Evolutionary conservation across 1,284 basidiomycete species (phyloP).

Genomic region (Boletus semigastroideus): DNA sequence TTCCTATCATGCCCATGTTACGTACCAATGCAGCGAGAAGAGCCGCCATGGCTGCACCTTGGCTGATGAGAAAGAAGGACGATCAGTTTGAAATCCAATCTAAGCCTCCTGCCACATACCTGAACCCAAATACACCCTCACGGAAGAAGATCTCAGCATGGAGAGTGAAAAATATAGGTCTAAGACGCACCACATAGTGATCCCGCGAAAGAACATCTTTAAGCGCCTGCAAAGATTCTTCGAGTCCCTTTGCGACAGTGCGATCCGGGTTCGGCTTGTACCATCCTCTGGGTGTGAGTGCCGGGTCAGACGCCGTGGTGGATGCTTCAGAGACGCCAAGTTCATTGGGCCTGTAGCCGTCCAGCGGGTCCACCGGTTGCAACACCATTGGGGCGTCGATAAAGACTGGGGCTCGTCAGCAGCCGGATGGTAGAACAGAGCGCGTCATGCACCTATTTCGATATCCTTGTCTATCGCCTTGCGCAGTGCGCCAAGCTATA

Average conservation of each 20-base stretch:
- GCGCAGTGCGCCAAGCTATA: constrained; percentile 71
- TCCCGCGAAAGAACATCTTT: constrained; percentile 27
- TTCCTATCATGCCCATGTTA: not conserved
- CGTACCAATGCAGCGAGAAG: constrained; percentile 69
- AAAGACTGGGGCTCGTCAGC: constrained; percentile 56
- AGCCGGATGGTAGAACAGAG: not conserved
- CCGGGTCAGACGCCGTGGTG: constrained; percentile 51
- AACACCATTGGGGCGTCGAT: constrained; percentile 77
- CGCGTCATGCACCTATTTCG: constrained; percentile 57
- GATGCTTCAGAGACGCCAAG: constrained; percentile 58
- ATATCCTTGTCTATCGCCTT: constrained; percentile 68
- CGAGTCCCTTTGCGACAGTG: constrained; percentile 55
- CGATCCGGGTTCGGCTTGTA: constrained; percentile 59
- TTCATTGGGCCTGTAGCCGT: constrained; percentile 37
- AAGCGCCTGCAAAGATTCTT: constrained; percentile 45
- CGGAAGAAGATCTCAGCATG: not conserved
- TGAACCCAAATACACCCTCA: constrained; percentile 84
- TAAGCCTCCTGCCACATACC: constrained; percentile 37
- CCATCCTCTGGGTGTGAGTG: constrained; percentile 78
- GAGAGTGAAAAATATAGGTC: not conserved
- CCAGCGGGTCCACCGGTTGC: constrained; percentile 62
- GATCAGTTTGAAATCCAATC: not conserved
- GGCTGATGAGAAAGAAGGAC: constrained; percentile 41
- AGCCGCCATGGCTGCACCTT: constrained; percentile 81
- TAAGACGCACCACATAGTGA: constrained; percentile 55